Percentiles rank a stretch among this genome's conserved stretches.
Conservation (phyloP, 306 rosid species). For the Lupinus albus region DNA sequence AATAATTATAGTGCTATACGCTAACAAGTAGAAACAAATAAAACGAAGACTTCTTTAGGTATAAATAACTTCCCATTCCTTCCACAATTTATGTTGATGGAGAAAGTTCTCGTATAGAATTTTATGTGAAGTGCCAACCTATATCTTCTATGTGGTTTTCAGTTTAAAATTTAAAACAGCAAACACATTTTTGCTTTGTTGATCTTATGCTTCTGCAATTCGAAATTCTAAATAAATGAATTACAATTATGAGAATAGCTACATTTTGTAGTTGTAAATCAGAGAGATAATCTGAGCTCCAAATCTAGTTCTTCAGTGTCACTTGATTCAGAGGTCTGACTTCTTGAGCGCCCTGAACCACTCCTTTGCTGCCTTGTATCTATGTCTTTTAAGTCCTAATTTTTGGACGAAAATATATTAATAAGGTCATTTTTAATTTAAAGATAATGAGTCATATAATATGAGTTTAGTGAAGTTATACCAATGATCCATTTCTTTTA, state of each 20-base stretch:
- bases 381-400: constrained; percentile 60
- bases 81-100: constrained; percentile 28
- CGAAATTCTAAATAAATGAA: constrained; percentile 16
- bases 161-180: constrained; percentile 8
- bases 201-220: neutral
- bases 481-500: no score
- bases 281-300: constrained; percentile 88
- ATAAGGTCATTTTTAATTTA: constrained; percentile 11
- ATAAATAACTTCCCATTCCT: constrained; percentile 13
- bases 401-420: neutral
- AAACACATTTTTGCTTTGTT: neutral
- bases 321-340: constrained; percentile 77
- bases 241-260: constrained; percentile 11
- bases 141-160: constrained; percentile 34
- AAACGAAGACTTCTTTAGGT: neutral
- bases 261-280: constrained; percentile 20
- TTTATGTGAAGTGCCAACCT: constrained; percentile 36
- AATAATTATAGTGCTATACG: neutral
- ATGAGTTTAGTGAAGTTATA: no score
- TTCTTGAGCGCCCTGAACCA: constrained; percentile 64
- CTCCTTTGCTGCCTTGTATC: constrained; percentile 51
- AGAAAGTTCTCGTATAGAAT: constrained; percentile 19
- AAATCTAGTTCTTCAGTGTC: constrained; percentile 80
- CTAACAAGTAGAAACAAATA: neutral
- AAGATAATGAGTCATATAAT: no score